These are phyloP conservation scores for Haplographium delicatum DNA, from an alignment of 495 filamentous ascomycete genomes.

Conservation along the genomic window DNA sequence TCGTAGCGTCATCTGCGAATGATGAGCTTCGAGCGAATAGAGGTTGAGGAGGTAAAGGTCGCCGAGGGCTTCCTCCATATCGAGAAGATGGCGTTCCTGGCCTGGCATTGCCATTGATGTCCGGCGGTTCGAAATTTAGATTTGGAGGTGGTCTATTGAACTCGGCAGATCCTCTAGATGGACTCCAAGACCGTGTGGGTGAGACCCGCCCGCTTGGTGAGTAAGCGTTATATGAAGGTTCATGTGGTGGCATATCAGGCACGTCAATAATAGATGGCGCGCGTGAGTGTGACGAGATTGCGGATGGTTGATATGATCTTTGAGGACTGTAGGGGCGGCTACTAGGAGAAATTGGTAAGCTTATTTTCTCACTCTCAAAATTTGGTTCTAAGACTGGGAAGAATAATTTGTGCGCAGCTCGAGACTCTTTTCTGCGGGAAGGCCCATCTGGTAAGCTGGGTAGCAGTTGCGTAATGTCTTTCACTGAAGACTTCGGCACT, in stretches of 20 bases:
- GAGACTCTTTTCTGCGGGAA: constrained; percentile 36
- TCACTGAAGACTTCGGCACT: constrained; percentile 32
- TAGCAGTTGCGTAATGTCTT: constrained; percentile 22
- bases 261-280: constrained; percentile 35
- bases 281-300: constrained; percentile 38
- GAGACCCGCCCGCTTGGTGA: constrained; percentile 32
- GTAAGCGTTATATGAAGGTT: constrained; percentile 37
- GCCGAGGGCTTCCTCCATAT: constrained; percentile 78
- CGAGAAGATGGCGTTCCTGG: constrained; percentile 84
- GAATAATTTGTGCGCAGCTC: constrained; percentile 13
- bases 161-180: constrained; percentile 56
- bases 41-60: constrained; percentile 88
- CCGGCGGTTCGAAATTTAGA: constrained; percentile 73
- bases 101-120: constrained; percentile 82
- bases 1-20: constrained; percentile 47
- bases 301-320: constrained; percentile 44
- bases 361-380: constrained; percentile 24
- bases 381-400: constrained; percentile 23
- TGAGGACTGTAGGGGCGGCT: constrained; percentile 27
- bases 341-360: constrained; percentile 32
- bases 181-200: constrained; percentile 68
- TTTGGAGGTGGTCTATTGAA: constrained; percentile 61
- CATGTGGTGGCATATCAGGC: constrained; percentile 42
- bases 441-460: constrained; percentile 40
- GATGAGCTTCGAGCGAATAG: constrained; percentile 51